phyloP scores from a whole-genome alignment of 495 filamentous ascomycete species.

The Aspergillus incahuasiensis region DNA sequence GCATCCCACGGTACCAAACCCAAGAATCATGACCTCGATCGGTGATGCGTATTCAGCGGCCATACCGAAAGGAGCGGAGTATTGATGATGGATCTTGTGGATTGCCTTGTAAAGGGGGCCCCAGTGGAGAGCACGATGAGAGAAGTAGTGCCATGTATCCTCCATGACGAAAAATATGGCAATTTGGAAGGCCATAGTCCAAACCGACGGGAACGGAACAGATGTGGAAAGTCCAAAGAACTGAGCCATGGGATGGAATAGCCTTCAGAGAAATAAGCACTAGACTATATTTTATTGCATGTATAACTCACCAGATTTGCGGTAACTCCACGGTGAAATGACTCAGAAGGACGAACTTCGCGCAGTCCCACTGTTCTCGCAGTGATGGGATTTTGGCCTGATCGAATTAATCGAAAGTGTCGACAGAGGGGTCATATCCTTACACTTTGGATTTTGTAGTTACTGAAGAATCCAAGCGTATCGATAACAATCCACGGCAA shows the following conservation, averaged over 20 bases:
- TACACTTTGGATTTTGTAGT: conserved; percentile 91
- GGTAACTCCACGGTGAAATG: conserved; percentile 97
- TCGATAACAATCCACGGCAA: conserved; percentile 95
- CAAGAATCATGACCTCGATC: conserved; percentile 96
- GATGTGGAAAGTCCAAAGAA: conserved; percentile 84
- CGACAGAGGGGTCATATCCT: conserved; percentile 21
- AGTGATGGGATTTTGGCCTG: conserved; percentile 86
- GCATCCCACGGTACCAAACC: conserved; percentile 77
- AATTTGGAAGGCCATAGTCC: conserved; percentile 88
- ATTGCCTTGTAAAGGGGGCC: conserved; percentile 89
- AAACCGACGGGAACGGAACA: conserved; percentile 81
- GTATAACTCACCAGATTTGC: conserved; percentile 73
- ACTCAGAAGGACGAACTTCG: conserved; percentile 80
- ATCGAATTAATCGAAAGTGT: not conserved
- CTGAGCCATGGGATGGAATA: conserved; percentile 97
- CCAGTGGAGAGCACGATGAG: conserved; percentile 91
- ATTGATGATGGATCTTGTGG: conserved; percentile 98
- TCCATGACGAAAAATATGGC: conserved; percentile 92
- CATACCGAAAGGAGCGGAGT: conserved; percentile 93
- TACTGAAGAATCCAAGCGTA: conserved; percentile 75
- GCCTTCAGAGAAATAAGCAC: conserved; percentile 33
- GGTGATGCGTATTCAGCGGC: conserved; percentile 97
- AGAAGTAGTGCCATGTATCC: conserved; percentile 98
- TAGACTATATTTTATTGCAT: not conserved
- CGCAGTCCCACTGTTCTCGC: conserved; percentile 91